Evolutionary conservation across 768 basidiomycete species (phyloP).

Genomic region (Boletus rubescentipes): DNA sequence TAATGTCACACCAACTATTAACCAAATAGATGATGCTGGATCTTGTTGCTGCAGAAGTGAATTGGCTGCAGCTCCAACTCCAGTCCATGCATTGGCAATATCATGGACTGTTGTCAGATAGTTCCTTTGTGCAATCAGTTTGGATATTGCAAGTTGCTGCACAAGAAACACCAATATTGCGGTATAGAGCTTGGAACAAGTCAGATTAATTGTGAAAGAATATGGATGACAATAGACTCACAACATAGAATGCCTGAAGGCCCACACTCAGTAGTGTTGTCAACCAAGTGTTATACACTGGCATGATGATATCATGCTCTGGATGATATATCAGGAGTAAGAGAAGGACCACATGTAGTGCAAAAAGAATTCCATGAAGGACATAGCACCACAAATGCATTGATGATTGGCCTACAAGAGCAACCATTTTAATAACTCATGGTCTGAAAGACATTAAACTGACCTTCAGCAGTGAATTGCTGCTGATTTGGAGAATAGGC

Average conservation of each 20-base stretch:
- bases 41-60: slow-evolving; percentile 10
- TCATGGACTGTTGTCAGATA: slow-evolving; percentile 23
- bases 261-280: not conserved
- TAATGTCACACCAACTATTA: slow-evolving; percentile 7
- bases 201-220: not conserved
- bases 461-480: not conserved
- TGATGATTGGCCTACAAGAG: not conserved
- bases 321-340: not conserved
- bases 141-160: slow-evolving; percentile 16
- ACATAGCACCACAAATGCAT: not conserved
- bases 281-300: not conserved
- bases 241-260: not conserved
- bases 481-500: not conserved
- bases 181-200: slow-evolving; percentile 11
- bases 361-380: not conserved
- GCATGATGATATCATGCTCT: not conserved
- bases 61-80: slow-evolving; percentile 20
- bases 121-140: not conserved
- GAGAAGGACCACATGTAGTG: not conserved
- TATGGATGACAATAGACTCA: not conserved
- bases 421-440: not conserved
- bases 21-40: slow-evolving; percentile 9
- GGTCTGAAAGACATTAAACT: not conserved
- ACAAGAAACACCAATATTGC: slow-evolving; percentile 17
- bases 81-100: slow-evolving; percentile 18